Percentiles rank a stretch among this genome's conserved stretches.
These are phyloP conservation scores for Hypoxylon subgilvum DNA, from an alignment of 495 filamentous ascomycete species.

Conservation along the genomic window DNA sequence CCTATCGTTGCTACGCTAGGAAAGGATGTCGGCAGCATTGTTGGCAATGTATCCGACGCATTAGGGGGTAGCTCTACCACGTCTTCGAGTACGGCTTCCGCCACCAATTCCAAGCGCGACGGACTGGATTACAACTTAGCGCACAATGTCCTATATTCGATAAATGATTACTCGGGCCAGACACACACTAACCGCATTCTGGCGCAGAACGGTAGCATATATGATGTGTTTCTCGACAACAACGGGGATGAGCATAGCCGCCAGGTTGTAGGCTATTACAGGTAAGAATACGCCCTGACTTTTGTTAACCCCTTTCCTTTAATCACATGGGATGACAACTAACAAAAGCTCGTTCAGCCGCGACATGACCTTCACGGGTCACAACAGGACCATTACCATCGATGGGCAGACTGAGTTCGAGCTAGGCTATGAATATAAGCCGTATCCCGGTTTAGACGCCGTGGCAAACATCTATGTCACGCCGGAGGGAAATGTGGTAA, in stretches of 20 bases:
- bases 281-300: too few species aligned
- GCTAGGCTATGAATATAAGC: constrained; percentile 58
- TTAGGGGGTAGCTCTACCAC: constrained; percentile 26
- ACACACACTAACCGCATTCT: constrained; percentile 63
- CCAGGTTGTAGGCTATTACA: constrained; percentile 55
- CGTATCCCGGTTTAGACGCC: constrained; percentile 57
- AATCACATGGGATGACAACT: too few species aligned
- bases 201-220: constrained; percentile 59
- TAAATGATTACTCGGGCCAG: constrained; percentile 61
- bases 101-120: constrained; percentile 33
- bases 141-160: constrained; percentile 60
- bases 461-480: constrained; percentile 57
- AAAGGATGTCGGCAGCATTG: constrained; percentile 52
- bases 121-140: constrained; percentile 34
- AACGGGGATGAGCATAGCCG: constrained; percentile 50
- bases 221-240: constrained; percentile 61
- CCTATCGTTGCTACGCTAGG: constrained; percentile 62
- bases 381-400: constrained; percentile 53
- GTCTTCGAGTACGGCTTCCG: constrained; percentile 31
- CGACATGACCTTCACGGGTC: constrained; percentile 61
- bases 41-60: constrained; percentile 50
- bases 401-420: constrained; percentile 55
- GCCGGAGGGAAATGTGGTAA: constrained; percentile 51
- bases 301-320: too few species aligned
- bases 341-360: too few species aligned